These are phyloP conservation scores for Cladosporium sp. DNA, from an alignment of 2,329 filamentous ascomycete species.

Conservation along the genomic window DNA sequence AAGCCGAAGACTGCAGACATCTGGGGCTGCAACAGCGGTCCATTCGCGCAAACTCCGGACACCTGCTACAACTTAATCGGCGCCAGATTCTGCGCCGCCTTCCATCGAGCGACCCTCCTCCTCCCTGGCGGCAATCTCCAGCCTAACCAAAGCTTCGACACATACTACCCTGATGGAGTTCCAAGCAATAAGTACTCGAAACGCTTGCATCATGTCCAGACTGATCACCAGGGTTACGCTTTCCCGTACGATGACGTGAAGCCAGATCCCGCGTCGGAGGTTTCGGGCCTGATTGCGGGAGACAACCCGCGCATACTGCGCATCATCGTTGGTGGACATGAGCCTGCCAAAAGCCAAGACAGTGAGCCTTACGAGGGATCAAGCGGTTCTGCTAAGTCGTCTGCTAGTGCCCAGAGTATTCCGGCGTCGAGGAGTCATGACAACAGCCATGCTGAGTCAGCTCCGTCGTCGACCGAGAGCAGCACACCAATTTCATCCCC, in stretches of 20 bases:
- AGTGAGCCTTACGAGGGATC: no score
- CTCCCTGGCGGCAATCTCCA: slow-evolving; percentile 42
- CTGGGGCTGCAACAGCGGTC: slow-evolving; percentile 59
- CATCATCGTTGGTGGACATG: background rate
- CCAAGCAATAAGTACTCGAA: slow-evolving; percentile 50
- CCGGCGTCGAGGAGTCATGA: no score
- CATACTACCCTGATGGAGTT: slow-evolving; percentile 38
- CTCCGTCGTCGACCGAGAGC: no score
- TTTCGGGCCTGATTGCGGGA: slow-evolving; percentile 41
- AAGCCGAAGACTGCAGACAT: slow-evolving; percentile 57
- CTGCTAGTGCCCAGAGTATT: no score
- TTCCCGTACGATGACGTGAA: slow-evolving; percentile 68
- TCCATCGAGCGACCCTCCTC: slow-evolving; percentile 67
- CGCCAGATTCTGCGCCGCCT: slow-evolving; percentile 67
- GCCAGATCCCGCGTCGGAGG: slow-evolving; percentile 25
- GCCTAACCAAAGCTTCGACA: slow-evolving; percentile 32
- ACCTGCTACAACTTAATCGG: slow-evolving; percentile 52
- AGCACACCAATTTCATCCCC: no score
- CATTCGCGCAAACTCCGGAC: slow-evolving; percentile 35
- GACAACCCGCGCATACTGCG: slow-evolving; percentile 46
- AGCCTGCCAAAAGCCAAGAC: background rate
- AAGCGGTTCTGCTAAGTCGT: no score
- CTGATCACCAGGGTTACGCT: slow-evolving; percentile 56
- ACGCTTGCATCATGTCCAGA: slow-evolving; percentile 54
- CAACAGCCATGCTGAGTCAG: no score